Evolutionary conservation across 495 filamentous ascomycete species (phyloP).

Genomic region (Recurvomyces mirabilis): DNA sequence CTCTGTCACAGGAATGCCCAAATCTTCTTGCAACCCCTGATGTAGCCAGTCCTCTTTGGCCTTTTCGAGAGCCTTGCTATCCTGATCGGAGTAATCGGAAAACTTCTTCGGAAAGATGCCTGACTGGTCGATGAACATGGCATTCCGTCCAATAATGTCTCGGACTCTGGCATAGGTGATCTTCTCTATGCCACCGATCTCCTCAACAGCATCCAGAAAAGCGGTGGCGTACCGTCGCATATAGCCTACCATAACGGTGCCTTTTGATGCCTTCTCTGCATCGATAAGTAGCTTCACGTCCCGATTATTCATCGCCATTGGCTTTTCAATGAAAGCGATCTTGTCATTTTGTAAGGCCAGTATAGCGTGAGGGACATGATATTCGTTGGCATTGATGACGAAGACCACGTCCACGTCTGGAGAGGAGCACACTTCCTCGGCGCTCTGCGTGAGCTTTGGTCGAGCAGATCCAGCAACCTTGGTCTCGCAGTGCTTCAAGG

Average conservation of each 20-base stretch:
- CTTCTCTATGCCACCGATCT: constrained; percentile 35
- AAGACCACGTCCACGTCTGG: constrained; percentile 34
- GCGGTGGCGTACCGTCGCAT: constrained; percentile 44
- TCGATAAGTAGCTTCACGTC: constrained; percentile 35
- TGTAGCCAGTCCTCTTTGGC: constrained; percentile 25
- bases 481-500: constrained; percentile 13
- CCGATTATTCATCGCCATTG: constrained; percentile 36
- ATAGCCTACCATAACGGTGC: constrained; percentile 43
- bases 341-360: constrained; percentile 41
- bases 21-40: constrained; percentile 25
- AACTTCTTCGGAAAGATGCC: constrained; percentile 37
- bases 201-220: constrained; percentile 39
- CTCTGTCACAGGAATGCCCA: constrained; percentile 21
- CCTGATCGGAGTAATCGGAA: constrained; percentile 25
- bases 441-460: constrained; percentile 22
- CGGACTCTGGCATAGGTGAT: constrained; percentile 44
- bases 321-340: constrained; percentile 46
- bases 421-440: constrained; percentile 25
- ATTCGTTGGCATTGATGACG: constrained; percentile 42
- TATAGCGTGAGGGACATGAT: constrained; percentile 39
- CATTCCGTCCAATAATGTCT: constrained; percentile 43
- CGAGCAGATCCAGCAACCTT: constrained; percentile 3
- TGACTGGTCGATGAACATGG: constrained; percentile 37
- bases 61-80: constrained; percentile 18
- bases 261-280: constrained; percentile 31